Base-by-base conservation (phyloP, 2,329 filamentous ascomycete species). In the Fusarium keratoplasticum region DNA sequence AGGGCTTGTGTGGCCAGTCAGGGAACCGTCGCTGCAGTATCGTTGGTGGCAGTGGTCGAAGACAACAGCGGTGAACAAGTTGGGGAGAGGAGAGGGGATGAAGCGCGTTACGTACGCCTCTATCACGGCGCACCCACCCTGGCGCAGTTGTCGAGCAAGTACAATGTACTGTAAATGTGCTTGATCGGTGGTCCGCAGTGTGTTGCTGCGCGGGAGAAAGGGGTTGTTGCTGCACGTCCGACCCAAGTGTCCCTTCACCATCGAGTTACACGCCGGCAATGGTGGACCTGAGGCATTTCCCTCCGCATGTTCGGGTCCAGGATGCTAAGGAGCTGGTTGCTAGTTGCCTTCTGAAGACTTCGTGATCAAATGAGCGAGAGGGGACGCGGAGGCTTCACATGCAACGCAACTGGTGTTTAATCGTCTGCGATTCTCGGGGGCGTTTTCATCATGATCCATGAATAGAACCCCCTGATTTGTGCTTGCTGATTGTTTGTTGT, bases 221-320 rank as follows among this genome's bases (percentile, higher is more conserved):
- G 71, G 71, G 69, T 54, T 65, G 69, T 40, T 62, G 65, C 58
- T 71, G 70, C 66, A 75, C 42, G 63, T 61, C 61, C 68, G 63
- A 55, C 52, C 59, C 54, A 65, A 60, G 55, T 50, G 69, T 55
- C 36, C 52, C 66, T 61, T 60, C 44, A 38, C 55, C 55, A 31
- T 65, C 54, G 57, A 73, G 71, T 70, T 59, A 61, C 55, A 74
- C 68, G 66, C 69, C 66, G 61, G 60, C 47, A 29, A 42, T 67
- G 62, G 76, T 77, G 77, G 78, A 73, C 66, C 74, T 81, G 80
- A 81, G 80, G 80, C 76, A 81, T 81, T 81, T 81, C 80, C 70
- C 78, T 80, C 77, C 73, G 69, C 77, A 78, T 79, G 71, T 70
- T 76, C 55, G 66, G 50, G 60, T 50, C 22, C 25, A 63, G 61